Evolutionary conservation across 2,329 filamentous ascomycete genomes (phyloP).

Genomic region (Bipolaris zeicola): DNA sequence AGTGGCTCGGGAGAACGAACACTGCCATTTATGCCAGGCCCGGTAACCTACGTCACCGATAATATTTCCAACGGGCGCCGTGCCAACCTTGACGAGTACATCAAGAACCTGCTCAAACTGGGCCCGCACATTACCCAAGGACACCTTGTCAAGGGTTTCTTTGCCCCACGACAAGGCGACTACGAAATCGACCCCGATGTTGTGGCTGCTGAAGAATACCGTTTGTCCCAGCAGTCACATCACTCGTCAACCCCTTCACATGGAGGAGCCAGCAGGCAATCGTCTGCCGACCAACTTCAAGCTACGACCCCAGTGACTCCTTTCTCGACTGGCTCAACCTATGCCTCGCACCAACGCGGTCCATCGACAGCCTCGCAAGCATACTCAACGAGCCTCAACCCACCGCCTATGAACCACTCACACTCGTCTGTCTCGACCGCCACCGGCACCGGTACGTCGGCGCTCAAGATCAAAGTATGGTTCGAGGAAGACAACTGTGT

Average conservation of each 20-base stretch:
- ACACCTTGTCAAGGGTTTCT: constrained; percentile 85
- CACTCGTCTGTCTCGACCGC: constrained; percentile 44
- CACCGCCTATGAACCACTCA: constrained; percentile 48
- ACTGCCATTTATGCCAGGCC: constrained; percentile 96
- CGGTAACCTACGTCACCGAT: constrained; percentile 97
- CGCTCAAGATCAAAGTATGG: constrained; percentile 90
- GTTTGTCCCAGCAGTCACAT: constrained; percentile 66
- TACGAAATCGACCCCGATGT: constrained; percentile 84
- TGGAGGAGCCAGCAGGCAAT: constrained; percentile 44
- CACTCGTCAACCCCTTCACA: constrained; percentile 47
- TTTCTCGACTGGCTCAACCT: constrained; percentile 43
- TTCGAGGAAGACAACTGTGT: constrained; percentile 86
- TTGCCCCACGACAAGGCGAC: constrained; percentile 86
- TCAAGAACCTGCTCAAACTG: constrained; percentile 86
- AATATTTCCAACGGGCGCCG: constrained; percentile 92
- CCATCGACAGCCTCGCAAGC: constrained; percentile 43
- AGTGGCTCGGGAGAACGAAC: constrained; percentile 74
- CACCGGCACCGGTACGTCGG: constrained; percentile 39
- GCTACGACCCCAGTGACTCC: constrained; percentile 44
- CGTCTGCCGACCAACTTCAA: constrained; percentile 48
- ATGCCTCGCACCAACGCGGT: constrained; percentile 52
- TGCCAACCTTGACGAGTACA: constrained; percentile 92
- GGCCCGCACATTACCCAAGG: constrained; percentile 84
- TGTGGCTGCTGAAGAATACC: constrained; percentile 69
- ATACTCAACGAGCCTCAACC: constrained; percentile 38